These are phyloP conservation scores for Yamadazyma kanchanaburiensis DNA, from an alignment of 1,139 yeast species.

Conservation along the genomic window DNA sequence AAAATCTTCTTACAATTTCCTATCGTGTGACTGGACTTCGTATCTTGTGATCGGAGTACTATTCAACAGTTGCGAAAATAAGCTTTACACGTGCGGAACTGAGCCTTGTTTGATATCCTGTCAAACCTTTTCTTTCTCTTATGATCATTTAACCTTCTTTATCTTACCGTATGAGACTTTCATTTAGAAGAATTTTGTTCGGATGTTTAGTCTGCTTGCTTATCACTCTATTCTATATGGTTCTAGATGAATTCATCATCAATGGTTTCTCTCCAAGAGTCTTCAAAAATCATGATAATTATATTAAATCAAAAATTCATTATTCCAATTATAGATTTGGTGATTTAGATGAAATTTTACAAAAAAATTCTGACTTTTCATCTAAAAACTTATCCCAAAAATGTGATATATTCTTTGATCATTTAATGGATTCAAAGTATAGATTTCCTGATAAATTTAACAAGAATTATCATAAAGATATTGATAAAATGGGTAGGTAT, in stretches of 20 bases:
- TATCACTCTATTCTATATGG: too few species aligned
- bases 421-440: constrained; percentile 18
- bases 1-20: too few species aligned
- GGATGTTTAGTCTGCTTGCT: constrained; percentile 4
- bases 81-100: constrained; percentile 3
- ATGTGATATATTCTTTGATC: constrained; percentile 28
- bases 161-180: constrained; percentile 13
- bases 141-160: not conserved
- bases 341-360: constrained; percentile 20
- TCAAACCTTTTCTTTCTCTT: not conserved
- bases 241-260: too few species aligned
- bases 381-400: constrained; percentile 16
- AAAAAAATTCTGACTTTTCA: constrained; percentile 5
- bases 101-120: constrained; percentile 2
- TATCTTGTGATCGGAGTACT: too few species aligned
- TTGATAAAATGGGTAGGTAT: constrained; percentile 17
- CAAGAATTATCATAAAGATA: constrained; percentile 25
- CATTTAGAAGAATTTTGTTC: constrained; percentile 10
- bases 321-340: constrained; percentile 27
- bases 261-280: constrained; percentile 4
- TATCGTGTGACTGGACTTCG: too few species aligned
- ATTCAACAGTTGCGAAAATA: too few species aligned
- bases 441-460: constrained; percentile 16
- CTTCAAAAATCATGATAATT: constrained; percentile 13
- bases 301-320: constrained; percentile 22